These are phyloP conservation scores for Pleurotus tuoliensis DNA, from an alignment of 768 basidiomycete genomes.

Conservation along the genomic window DNA sequence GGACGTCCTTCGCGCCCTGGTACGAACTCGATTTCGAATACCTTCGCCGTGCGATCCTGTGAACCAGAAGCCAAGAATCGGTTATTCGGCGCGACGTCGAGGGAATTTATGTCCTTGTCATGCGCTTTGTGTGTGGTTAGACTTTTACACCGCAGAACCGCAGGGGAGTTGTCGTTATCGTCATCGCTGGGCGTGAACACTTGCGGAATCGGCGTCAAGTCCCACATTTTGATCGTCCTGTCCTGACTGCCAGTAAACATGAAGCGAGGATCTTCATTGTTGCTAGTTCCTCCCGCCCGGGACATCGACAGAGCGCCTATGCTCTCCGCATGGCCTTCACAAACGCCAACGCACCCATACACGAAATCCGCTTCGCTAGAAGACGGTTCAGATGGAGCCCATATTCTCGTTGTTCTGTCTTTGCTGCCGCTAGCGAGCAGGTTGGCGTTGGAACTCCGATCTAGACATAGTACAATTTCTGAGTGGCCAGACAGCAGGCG, in stretches of 20 bases:
- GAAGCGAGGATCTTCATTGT: constrained; percentile 45
- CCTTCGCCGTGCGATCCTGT: constrained; percentile 91
- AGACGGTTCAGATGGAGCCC: constrained; percentile 44
- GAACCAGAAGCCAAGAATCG: constrained; percentile 87
- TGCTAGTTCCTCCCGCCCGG: constrained; percentile 31
- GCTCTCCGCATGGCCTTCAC: constrained; percentile 93
- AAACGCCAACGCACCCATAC: constrained; percentile 79
- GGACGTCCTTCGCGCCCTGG: constrained; percentile 33
- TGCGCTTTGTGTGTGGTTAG: constrained; percentile 87
- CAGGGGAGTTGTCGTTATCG: constrained; percentile 13
- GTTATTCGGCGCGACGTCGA: constrained; percentile 91
- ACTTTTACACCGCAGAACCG: constrained; percentile 58
- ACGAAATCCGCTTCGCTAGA: constrained; percentile 31
- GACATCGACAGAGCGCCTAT: constrained; percentile 87
- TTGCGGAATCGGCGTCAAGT: constrained; percentile 56
- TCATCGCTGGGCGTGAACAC: constrained; percentile 11
- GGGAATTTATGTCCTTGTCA: constrained; percentile 97
- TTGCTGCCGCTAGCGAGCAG: constrained; percentile 91
- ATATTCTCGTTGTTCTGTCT: constrained; percentile 83
- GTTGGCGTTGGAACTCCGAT: constrained; percentile 59
- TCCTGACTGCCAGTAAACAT: constrained; percentile 97
- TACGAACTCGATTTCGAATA: constrained; percentile 72
- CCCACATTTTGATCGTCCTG: constrained; percentile 98
- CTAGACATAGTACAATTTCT: constrained; percentile 88
- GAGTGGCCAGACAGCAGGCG: constrained; percentile 84